Base-by-base conservation (phyloP, 2,329 filamentous ascomycete genomes). In the Pseudophaeomoniella oleicola region DNA sequence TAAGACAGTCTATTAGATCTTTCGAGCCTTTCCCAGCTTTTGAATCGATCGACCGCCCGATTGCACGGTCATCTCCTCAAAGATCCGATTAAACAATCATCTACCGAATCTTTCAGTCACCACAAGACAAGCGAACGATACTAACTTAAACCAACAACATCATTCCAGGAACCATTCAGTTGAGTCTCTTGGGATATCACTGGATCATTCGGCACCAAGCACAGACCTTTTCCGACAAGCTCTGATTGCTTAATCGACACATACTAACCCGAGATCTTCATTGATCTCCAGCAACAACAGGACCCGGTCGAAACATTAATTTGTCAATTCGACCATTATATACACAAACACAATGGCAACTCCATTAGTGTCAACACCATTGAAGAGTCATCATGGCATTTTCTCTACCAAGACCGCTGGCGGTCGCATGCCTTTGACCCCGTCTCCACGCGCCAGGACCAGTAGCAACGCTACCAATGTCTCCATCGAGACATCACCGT, bases 321-420 rank as follows among this genome's bases (percentile, higher is more conserved):
- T 64, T 67, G 60, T 59, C 60, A 54, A 46, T 58, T 67, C 61
- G 60, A 56, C 51, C 53, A 52, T 51, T 41, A n/a, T 35, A 51
- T 49, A 52, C 51, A 56, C 34, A 41, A 40, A 30, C 61, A 72
- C 51, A 58, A 96, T 96, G 88, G 85, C 88, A 58, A 81, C 79
- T 59, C 65, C 73, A 59, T 67, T 75, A 56, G 76, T 94, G 61
- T 82, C 85, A 52, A 96, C 90, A 42, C 90, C 90, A 42, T 71
- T 90, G 57, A 96, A 94, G 72, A 90, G 83, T 71, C 88, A 94
- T 62, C 78, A 81, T 63, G 85, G 86, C 41, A 73, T 94, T 52
- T 94, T 96, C 68, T 86, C 81, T 48, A 76, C 83, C 49, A 86
- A 86, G 58, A 90, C 87, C 57, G 90, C 87, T 60, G 87, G 88